Conservation (phyloP, 305 asterid species). For the Fraxinus platypoda region DNA sequence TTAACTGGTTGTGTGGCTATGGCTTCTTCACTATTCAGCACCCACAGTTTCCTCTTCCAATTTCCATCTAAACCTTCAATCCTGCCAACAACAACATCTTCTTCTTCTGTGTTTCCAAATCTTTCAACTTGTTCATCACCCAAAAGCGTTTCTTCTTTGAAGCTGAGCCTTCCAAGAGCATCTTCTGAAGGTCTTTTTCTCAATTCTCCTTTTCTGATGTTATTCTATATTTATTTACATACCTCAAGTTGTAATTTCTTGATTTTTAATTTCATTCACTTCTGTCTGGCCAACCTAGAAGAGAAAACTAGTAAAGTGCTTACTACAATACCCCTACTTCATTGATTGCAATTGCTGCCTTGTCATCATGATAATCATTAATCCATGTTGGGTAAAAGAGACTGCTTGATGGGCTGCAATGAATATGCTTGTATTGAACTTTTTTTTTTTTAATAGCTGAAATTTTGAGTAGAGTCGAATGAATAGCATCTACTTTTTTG, state of each 20-base stretch:
- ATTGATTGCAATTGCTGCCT: background rate
- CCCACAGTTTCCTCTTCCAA: constrained; percentile 6
- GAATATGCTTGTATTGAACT: background rate
- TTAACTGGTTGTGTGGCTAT: constrained; percentile 23
- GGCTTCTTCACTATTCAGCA: constrained; percentile 40
- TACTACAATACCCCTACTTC: background rate
- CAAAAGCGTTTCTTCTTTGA: constrained; percentile 25
- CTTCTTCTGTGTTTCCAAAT: constrained; percentile 14
- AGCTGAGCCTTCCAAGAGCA: constrained; percentile 36
- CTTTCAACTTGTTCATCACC: constrained; percentile 21
- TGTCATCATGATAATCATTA: background rate
- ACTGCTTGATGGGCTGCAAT: background rate
- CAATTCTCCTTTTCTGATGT: background rate
- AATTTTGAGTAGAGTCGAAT: background rate
- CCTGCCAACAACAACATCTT: constrained; percentile 18
- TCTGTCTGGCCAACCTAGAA: background rate
- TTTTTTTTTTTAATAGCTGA: background rate
- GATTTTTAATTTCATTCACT: background rate
- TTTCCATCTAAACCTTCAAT: background rate
- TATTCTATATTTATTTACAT: background rate
- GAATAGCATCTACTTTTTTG: background rate
- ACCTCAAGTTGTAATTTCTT: background rate
- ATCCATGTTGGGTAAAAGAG: background rate
- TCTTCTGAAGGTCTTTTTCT: constrained; percentile 51
- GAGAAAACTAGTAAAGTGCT: background rate